These are phyloP conservation scores for Diaporthe vaccinii DNA, from an alignment of 2,329 filamentous ascomycete species.

Conservation along the genomic window DNA sequence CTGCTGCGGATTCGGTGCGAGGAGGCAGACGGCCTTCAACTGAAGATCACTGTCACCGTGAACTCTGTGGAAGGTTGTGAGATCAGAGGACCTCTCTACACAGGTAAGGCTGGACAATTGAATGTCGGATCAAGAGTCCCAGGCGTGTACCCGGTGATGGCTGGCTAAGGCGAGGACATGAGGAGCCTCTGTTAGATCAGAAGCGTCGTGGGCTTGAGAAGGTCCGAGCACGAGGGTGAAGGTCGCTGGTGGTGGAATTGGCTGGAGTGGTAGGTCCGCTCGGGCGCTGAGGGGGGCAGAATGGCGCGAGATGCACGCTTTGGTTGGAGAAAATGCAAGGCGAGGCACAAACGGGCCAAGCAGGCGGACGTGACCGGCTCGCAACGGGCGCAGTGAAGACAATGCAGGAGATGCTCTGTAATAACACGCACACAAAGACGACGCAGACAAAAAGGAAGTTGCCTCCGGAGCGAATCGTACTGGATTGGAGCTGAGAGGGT, in stretches of 20 bases:
- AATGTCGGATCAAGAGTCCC: conserved; percentile 41
- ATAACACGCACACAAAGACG: conserved; percentile 40
- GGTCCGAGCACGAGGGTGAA: conserved; percentile 34
- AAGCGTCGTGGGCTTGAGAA: conserved; percentile 29
- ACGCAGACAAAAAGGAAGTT: conserved; percentile 41
- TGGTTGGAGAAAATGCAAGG: conserved; percentile 36
- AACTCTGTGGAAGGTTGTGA: conserved; percentile 44
- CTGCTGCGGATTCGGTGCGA: conserved; percentile 63
- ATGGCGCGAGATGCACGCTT: conserved; percentile 37
- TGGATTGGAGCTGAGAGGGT: conserved; percentile 42
- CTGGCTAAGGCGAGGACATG: conserved; percentile 38
- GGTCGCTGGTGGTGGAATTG: conserved; percentile 33
- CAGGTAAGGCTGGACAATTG: conserved; percentile 42
- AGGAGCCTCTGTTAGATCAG: conserved; percentile 31
- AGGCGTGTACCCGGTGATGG: conserved; percentile 37
- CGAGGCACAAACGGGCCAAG: conserved; percentile 36
- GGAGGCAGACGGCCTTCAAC: conserved; percentile 57
- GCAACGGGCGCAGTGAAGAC: conserved; percentile 25
- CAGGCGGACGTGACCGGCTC: conserved; percentile 34
- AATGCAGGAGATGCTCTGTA: conserved; percentile 34
- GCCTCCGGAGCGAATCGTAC: conserved; percentile 40
- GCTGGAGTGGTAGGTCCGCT: conserved; percentile 17
- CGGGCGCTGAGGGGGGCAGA: conserved; percentile 24
- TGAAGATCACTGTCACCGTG: conserved; percentile 63
- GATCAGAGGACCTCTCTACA: conserved; percentile 42